Evolutionary conservation across 1,139 yeast genomes (phyloP), one percentile per base, ranked within the genome.

Genomic region (Schwanniomyces etchellsii): DNA sequence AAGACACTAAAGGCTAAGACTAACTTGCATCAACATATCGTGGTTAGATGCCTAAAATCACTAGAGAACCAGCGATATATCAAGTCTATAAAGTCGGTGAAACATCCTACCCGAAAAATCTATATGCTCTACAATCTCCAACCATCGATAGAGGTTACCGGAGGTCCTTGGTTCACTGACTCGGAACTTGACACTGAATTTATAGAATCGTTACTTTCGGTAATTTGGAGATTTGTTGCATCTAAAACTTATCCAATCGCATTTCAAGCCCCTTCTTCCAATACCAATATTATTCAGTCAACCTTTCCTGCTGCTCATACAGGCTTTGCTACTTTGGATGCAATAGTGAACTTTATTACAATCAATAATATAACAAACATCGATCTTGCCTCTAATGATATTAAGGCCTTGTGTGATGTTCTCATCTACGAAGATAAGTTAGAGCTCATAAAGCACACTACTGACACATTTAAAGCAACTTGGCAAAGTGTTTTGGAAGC

Each of bases 161-260:
- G 99, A 38, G 99, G 98, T 2, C 98, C 98, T 3, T 91, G 98
- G 98, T 93, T 89, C 55, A 88, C 97, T 0, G 98, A 93, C 52
- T 78, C 89, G 20, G 98, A 91, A 54, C 69, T 91, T 37, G 99
- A 91, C 50, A 80, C 89, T 3, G 98, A 89, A 52, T 91, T 91
- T 50, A 89, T 91, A 37, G 93, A 86, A 44, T 79, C 86, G 29
- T 60, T 91, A 36, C 60, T 85, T 40, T 77, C 85, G 15, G 91
- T 89, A 28, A 78, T 89, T 11, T 91, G 97, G 96, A 69, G 93
- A 45, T 91, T 66, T 54, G 77, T 85, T 5, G 86, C 88, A 1
- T 71, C 77, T 15, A 74, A 73, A 44, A 75, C 96, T 1, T 84
- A 67, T 50, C 96, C 96, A 1, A 63, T 74, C 33, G 84, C 84